Evolutionary conservation across 2,329 filamentous ascomycete genomes (phyloP).

Genomic region (Diplodia mutila): DNA sequence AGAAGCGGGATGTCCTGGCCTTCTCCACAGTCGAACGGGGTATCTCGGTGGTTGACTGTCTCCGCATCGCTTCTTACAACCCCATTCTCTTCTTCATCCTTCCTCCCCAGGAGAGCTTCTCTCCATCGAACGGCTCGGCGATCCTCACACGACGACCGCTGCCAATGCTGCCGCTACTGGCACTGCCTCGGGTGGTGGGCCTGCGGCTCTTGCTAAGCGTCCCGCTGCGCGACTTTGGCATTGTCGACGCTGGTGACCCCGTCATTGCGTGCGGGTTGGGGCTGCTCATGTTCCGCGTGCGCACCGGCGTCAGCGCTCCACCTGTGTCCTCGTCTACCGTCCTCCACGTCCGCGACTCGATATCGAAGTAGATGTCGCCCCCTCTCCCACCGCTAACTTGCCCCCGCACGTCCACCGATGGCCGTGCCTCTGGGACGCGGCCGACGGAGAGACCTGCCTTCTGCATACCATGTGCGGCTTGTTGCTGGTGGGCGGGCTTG

Average conservation of each 20-base stretch:
- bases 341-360: constrained; percentile 17
- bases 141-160: neutral
- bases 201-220: constrained; percentile 4
- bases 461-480: neutral
- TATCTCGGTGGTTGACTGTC: neutral
- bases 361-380: constrained; percentile 11
- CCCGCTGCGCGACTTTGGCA: constrained; percentile 11
- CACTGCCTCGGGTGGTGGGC: constrained; percentile 6
- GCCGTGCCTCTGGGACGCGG: neutral
- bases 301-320: neutral
- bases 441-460: constrained; percentile 10
- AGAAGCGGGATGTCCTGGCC: neutral
- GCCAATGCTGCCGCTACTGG: neutral
- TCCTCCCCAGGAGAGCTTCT: constrained; percentile 23
- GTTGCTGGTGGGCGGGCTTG: constrained; percentile 7
- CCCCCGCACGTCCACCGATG: constrained; percentile 6
- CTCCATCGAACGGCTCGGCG: neutral
- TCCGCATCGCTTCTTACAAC: neutral
- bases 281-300: constrained; percentile 6
- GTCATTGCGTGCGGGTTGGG: constrained; percentile 10
- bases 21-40: neutral
- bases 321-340: neutral
- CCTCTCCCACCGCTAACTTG: neutral
- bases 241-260: constrained; percentile 5
- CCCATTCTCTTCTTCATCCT: constrained; percentile 25